phyloP scores from a whole-genome alignment of 805 yeast genomes.

The Candida parachauliodes region DNA sequence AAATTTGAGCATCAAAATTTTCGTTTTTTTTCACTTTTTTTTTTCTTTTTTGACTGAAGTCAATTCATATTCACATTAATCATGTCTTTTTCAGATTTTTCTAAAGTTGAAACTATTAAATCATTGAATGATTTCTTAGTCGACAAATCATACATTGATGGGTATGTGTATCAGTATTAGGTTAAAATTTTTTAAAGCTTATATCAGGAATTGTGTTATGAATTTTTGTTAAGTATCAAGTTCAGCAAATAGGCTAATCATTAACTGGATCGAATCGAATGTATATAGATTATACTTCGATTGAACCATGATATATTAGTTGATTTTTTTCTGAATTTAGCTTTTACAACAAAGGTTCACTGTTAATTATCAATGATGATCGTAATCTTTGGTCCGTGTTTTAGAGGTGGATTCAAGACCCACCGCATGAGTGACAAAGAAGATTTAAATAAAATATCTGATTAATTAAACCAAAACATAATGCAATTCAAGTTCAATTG shows the following conservation, averaged over 20 bases:
- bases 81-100: constrained; percentile 80
- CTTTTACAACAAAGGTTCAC: not conserved
- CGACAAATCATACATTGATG: constrained; percentile 92
- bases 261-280: no score
- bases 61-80: constrained; percentile 12
- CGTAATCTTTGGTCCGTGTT: constrained; percentile 88
- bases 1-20: constrained; percentile 1
- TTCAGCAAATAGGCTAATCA: no score
- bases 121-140: constrained; percentile 82
- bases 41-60: constrained; percentile 5
- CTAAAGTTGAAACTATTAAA: constrained; percentile 60
- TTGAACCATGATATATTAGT: not conserved
- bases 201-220: no score
- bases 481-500: no score
- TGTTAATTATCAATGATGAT: constrained; percentile 52
- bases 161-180: no score
- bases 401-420: constrained; percentile 95
- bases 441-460: constrained; percentile 30
- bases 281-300: no score
- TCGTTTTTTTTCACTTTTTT: constrained; percentile 1
- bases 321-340: not conserved
- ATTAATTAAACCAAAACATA: constrained; percentile 7
- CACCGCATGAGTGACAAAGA: constrained; percentile 85
- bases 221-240: no score
- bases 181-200: constrained; percentile 1